A percentile compares a stretch with the other conserved stretches of the same genome.
phyloP scores from a whole-genome alignment of 768 basidiomycete genomes.

The Cubamyces lactineus region DNA sequence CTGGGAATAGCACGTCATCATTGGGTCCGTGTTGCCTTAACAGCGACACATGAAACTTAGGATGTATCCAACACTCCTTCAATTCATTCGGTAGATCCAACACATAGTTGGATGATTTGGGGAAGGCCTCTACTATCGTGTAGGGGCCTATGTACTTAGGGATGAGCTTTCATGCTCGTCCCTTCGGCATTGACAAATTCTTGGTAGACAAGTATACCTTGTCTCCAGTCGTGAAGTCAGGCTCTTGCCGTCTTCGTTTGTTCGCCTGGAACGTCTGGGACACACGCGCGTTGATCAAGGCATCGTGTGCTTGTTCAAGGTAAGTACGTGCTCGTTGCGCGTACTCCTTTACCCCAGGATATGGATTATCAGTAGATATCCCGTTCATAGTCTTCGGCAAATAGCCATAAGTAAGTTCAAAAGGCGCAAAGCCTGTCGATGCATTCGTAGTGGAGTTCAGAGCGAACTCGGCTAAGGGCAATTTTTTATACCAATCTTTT shows the following conservation, averaged over 20 bases:
- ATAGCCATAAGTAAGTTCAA: constrained; percentile 31
- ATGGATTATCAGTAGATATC: background rate
- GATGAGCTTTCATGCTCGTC: constrained; percentile 37
- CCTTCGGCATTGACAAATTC: constrained; percentile 40
- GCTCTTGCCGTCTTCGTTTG: constrained; percentile 22
- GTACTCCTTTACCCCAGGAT: constrained; percentile 33
- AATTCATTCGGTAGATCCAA: constrained; percentile 38
- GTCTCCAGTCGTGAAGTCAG: constrained; percentile 28
- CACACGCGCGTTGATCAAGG: constrained; percentile 38
- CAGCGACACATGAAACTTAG: constrained; percentile 39
- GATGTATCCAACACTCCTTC: constrained; percentile 33
- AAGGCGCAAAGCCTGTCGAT: constrained; percentile 41
- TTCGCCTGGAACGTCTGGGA: constrained; percentile 38
- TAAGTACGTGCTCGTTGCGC: constrained; percentile 29
- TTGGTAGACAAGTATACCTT: constrained; percentile 42
- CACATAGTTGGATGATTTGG: constrained; percentile 33
- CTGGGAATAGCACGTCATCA: constrained; percentile 41
- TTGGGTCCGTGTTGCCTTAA: constrained; percentile 36
- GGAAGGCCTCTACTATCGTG: constrained; percentile 26
- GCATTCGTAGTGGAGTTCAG: constrained; percentile 37
- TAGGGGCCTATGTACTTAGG: constrained; percentile 46
- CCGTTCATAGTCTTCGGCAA: constrained; percentile 17
- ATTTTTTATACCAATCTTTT: constrained; percentile 35
- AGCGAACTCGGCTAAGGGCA: constrained; percentile 43
- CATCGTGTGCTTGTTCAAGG: constrained; percentile 40